Percentiles rank a stretch among this genome's conserved stretches.
phyloP scores from a whole-genome alignment of 2,329 filamentous ascomycete species.

The Celoporthe dispersa region DNA sequence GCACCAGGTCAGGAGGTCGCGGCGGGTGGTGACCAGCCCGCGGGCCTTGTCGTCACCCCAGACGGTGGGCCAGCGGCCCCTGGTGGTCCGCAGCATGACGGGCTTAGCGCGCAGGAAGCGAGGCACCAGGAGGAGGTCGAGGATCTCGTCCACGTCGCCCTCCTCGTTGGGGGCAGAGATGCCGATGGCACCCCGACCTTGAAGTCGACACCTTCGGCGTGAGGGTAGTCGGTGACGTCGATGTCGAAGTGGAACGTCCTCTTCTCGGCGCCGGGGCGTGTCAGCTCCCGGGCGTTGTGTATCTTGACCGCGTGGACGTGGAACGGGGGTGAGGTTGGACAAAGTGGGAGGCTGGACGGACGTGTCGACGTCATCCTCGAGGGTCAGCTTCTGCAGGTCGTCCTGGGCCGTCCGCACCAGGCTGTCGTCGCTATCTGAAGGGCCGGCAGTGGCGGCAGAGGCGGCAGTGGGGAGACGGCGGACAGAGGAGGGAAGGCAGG shows the following conservation, averaged over 20 bases:
- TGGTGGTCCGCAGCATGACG: conserved; percentile 75
- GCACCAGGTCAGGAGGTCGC: conserved; percentile 95
- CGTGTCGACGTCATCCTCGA: conserved; percentile 53
- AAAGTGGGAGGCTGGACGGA: conserved; percentile 78
- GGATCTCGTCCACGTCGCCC: conserved; percentile 77
- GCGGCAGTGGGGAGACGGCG: conserved; percentile 45
- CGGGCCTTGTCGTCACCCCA: conserved; percentile 91
- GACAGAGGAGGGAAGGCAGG: conserved; percentile 53
- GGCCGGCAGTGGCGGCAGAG: conserved; percentile 34
- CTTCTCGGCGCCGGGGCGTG: conserved; percentile 88
- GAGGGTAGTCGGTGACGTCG: conserved; percentile 89
- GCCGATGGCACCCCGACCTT: conserved; percentile 96
- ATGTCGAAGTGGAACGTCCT: conserved; percentile 97
- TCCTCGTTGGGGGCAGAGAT: conserved; percentile 86
- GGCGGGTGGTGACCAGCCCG: conserved; percentile 84
- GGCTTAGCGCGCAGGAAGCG: conserved; percentile 83
- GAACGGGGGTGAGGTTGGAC: conserved; percentile 96
- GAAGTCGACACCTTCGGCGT: conserved; percentile 85
- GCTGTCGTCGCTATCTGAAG: conserved; percentile 43
- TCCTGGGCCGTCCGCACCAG: conserved; percentile 30
- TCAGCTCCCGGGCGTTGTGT: conserved; percentile 83
- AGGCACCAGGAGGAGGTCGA: conserved; percentile 81
- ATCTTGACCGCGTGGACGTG: conserved; percentile 90
- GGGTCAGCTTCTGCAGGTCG: conserved; percentile 34
- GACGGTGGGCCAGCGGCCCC: conserved; percentile 93